Percentiles rank a stretch among this genome's conserved stretches.
phyloP scores from a whole-genome alignment of 2,329 filamentous ascomycete genomes.

The Huntiella bhutanensis region DNA sequence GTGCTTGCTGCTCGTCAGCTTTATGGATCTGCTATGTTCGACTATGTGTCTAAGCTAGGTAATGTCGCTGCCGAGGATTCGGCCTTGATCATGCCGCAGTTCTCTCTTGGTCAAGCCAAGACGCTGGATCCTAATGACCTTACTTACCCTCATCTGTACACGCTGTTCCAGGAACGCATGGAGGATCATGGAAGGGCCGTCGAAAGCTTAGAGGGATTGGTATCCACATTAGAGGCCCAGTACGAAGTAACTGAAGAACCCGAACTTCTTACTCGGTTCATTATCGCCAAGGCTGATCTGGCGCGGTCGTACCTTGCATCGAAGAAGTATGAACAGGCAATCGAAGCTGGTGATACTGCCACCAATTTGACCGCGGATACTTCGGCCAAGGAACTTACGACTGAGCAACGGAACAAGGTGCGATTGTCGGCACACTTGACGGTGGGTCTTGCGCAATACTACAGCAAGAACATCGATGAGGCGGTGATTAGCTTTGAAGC shows the following conservation, averaged over 20 bases:
- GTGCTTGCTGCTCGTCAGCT: slow-evolving; percentile 55
- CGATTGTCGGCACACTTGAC: slow-evolving; percentile 74
- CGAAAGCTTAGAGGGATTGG: slow-evolving; percentile 44
- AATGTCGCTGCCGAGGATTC: slow-evolving; percentile 28
- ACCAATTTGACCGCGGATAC: slow-evolving; percentile 61
- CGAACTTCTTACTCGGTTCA: slow-evolving; percentile 54
- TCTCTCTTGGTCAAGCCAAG: slow-evolving; percentile 67
- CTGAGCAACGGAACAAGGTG: slow-evolving; percentile 46
- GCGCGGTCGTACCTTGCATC: slow-evolving; percentile 64
- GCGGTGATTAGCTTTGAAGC: slow-evolving; percentile 65
- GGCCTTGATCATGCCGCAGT: slow-evolving; percentile 67
- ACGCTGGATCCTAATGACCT: slow-evolving; percentile 52
- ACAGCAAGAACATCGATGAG: slow-evolving; percentile 41
- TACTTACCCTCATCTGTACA: slow-evolving; percentile 56
- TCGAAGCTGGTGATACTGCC: slow-evolving; percentile 63
- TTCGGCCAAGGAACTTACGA: slow-evolving; percentile 43
- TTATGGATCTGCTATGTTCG: slow-evolving; percentile 67
- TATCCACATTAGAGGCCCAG: slow-evolving; percentile 51
- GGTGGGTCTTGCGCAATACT: slow-evolving; percentile 66
- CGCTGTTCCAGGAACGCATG: slow-evolving; percentile 66
- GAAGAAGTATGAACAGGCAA: slow-evolving; percentile 44
- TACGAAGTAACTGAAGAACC: slow-evolving; percentile 72
- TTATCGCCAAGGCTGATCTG: slow-evolving; percentile 69
- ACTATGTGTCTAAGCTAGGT: slow-evolving; percentile 48
- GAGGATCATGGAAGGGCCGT: slow-evolving; percentile 48